Evolutionary conservation across 495 filamentous ascomycete species (phyloP).

Genomic region (Trichocladium antarcticum): DNA sequence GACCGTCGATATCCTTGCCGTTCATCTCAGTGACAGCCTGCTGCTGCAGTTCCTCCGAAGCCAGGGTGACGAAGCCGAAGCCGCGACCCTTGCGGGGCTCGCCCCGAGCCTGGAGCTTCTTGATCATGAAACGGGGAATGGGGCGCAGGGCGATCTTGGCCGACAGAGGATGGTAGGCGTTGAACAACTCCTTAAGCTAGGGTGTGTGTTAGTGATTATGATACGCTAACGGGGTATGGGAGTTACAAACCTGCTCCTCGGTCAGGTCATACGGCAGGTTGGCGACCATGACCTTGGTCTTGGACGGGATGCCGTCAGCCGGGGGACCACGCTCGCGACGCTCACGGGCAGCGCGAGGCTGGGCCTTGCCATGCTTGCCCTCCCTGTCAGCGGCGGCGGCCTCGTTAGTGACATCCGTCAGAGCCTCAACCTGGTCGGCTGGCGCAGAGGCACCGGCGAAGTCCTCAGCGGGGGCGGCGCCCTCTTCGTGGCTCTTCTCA

Average conservation of each 20-base stretch:
- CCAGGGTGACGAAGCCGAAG: slow-evolving; percentile 94
- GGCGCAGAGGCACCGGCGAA: slow-evolving; percentile 31
- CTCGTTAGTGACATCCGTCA: slow-evolving; percentile 47
- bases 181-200: slow-evolving; percentile 94
- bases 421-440: slow-evolving; percentile 37
- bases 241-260: slow-evolving; percentile 70
- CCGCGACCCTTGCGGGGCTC: slow-evolving; percentile 99
- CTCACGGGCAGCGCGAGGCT: slow-evolving; percentile 41
- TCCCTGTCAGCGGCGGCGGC: slow-evolving; percentile 33
- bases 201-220: slow-evolving; percentile 30
- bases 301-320: slow-evolving; percentile 94
- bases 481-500: slow-evolving; percentile 38
- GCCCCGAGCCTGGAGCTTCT: slow-evolving; percentile 94
- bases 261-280: slow-evolving; percentile 96
- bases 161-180: slow-evolving; percentile 73
- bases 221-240: not conserved
- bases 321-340: slow-evolving; percentile 84
- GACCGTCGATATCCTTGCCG: slow-evolving; percentile 94
- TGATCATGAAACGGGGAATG: slow-evolving; percentile 99
- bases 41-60: slow-evolving; percentile 88
- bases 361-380: slow-evolving; percentile 39
- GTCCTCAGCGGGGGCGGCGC: slow-evolving; percentile 39
- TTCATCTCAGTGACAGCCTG: slow-evolving; percentile 98
- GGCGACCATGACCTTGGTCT: slow-evolving; percentile 99
- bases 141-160: slow-evolving; percentile 98